Evolutionary conservation across 164 flowering plant species (phyloP).

Genomic region (Umbellularia californica): DNA sequence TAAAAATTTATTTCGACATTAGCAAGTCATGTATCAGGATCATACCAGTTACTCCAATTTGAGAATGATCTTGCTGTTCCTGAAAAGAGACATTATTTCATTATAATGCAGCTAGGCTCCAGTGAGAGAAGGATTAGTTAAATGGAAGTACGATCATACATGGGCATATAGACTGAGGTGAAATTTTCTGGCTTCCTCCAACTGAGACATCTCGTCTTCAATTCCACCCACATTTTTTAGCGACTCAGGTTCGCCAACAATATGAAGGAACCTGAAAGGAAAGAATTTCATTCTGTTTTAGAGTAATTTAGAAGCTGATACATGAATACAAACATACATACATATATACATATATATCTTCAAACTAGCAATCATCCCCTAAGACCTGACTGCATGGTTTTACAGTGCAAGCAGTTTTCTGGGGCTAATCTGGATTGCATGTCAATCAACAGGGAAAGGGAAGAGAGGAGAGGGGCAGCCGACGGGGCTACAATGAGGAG

Average conservation of each 20-base stretch:
- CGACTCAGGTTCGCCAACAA: slow-evolving; percentile 46
- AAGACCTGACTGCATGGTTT: too few relatives aligned
- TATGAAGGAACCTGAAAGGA: slow-evolving; percentile 53
- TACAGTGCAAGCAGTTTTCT: too few relatives aligned
- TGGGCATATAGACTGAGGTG: slow-evolving; percentile 71
- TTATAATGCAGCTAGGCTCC: neutral
- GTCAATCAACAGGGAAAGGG: too few relatives aligned
- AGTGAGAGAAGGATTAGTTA: neutral
- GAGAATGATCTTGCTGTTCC: slow-evolving; percentile 28
- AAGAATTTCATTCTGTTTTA: neutral
- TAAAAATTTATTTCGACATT: too few relatives aligned
- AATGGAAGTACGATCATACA: slow-evolving; percentile 28
- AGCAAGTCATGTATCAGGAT: neutral
- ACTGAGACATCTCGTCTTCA: slow-evolving; percentile 65
- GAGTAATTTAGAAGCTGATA: neutral
- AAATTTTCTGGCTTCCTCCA: slow-evolving; percentile 75
- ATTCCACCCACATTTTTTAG: slow-evolving; percentile 31
- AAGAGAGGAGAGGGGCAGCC: too few relatives aligned
- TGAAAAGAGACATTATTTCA: slow-evolving; percentile 17
- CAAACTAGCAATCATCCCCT: too few relatives aligned
- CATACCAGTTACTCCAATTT: slow-evolving; percentile 33
- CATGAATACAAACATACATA: too few relatives aligned
- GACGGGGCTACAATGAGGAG: too few relatives aligned
- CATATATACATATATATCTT: too few relatives aligned
- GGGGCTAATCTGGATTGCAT: too few relatives aligned